These are phyloP conservation scores for Castanea sativa DNA, from an alignment of 306 rosid species.

Conservation along the genomic window DNA sequence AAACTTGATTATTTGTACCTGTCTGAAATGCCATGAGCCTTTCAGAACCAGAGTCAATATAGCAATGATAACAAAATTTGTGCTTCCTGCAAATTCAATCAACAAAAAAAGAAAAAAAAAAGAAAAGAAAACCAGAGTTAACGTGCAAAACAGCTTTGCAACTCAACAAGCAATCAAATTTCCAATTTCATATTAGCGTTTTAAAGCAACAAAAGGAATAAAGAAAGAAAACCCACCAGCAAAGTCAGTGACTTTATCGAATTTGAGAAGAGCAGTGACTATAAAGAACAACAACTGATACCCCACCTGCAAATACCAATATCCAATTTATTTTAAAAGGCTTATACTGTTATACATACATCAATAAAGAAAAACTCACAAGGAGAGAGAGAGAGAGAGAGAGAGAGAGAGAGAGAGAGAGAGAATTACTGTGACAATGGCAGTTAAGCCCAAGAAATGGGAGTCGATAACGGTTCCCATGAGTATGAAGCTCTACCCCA, in stretches of 20 bases:
- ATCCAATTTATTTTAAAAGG: background rate
- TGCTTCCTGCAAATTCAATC: constrained; percentile 56
- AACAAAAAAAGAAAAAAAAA: background rate
- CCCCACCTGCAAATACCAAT: constrained; percentile 44
- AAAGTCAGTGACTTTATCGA: constrained; percentile 94
- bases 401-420: background rate
- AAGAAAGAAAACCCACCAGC: constrained; percentile 49
- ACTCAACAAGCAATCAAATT: background rate
- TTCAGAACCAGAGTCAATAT: constrained; percentile 70
- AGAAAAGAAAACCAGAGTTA: background rate
- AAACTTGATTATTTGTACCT: constrained; percentile 39
- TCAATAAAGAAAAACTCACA: background rate
- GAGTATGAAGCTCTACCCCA: background rate
- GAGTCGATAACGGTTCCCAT: constrained; percentile 83
- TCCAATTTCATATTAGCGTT: background rate
- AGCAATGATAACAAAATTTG: constrained; percentile 79
- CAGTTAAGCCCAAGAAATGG: constrained; percentile 82
- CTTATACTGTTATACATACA: background rate
- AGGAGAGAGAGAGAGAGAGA: background rate
- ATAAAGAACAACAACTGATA: constrained; percentile 78
- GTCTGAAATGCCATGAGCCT: constrained; percentile 81
- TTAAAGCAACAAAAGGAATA: too few species aligned
- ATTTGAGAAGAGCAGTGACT: constrained; percentile 87
- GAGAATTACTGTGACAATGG: constrained; percentile 66
- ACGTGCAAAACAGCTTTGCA: background rate